These are phyloP conservation scores for Pythium brassicae DNA, from an alignment of 352 stramenopile genomes.

Conservation along the genomic window DNA sequence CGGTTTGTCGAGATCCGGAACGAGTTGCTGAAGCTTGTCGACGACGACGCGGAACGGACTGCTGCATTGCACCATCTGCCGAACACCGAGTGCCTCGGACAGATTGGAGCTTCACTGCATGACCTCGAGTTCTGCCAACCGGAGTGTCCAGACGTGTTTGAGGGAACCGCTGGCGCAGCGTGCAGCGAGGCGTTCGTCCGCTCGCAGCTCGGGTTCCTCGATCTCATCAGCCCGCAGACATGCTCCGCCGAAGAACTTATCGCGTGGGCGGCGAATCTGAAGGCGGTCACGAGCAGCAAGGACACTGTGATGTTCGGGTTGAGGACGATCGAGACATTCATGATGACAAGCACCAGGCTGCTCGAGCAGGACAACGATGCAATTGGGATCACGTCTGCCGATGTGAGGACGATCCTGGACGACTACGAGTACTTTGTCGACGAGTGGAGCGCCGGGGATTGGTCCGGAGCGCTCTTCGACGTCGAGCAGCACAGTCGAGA, in stretches of 20 bases:
- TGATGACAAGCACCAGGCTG: constrained; percentile 13
- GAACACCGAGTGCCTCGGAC: background rate
- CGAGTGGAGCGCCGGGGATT: constrained; percentile 11
- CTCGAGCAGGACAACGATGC: background rate
- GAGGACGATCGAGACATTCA: constrained; percentile 26
- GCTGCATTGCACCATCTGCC: constrained; percentile 1
- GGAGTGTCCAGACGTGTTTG: background rate
- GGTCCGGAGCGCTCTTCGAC: constrained; percentile 13
- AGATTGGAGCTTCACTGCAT: background rate
- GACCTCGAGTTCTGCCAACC: background rate
- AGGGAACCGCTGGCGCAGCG: background rate
- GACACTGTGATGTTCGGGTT: constrained; percentile 10
- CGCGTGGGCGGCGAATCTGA: constrained; percentile 4
- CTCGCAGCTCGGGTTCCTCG: constrained; percentile 1
- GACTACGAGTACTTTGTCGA: constrained; percentile 3
- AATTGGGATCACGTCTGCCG: background rate
- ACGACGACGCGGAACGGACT: background rate
- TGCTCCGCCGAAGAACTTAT: background rate
- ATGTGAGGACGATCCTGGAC: constrained; percentile 6
- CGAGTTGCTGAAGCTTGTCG: background rate
- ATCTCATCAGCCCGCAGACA: background rate
- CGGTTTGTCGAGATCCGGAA: background rate
- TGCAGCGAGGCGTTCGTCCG: background rate
- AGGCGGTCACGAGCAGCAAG: background rate
- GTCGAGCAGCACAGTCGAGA: constrained; percentile 38